A percentile compares a stretch with the other conserved stretches of the same genome.
Evolutionary conservation across 2,329 filamentous ascomycete genomes (phyloP).

Genomic region (Colletotrichum eleusines): DNA sequence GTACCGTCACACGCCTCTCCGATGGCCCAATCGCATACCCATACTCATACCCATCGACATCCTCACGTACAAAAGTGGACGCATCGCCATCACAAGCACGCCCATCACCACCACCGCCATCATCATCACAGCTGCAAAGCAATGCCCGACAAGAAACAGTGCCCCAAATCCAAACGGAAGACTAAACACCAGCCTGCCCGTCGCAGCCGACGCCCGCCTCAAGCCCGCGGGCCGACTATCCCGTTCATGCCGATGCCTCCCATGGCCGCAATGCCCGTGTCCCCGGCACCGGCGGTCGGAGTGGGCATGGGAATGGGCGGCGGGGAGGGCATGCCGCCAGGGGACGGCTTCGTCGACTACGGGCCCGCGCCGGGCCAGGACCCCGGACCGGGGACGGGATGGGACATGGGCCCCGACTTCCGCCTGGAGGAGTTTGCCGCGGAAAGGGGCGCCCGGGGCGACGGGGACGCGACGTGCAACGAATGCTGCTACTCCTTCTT

Average conservation of each 20-base stretch:
- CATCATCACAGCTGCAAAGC: neutral
- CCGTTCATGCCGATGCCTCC: conserved; percentile 30
- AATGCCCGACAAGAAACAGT: neutral
- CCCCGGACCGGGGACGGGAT: conserved; percentile 26
- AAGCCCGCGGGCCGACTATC: neutral
- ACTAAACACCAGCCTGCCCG: neutral
- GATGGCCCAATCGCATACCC: neutral
- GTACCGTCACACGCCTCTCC: neutral
- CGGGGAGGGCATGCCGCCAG: conserved; percentile 6
- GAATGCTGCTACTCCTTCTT: conserved; percentile 25
- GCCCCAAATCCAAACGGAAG: neutral
- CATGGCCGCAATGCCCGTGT: conserved; percentile 24
- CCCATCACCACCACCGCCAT: neutral
- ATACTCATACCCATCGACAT: neutral
- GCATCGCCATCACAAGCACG: conserved; percentile 17
- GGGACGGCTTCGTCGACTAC: conserved; percentile 37
- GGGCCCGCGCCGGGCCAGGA: conserved; percentile 29
- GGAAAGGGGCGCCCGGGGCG: conserved; percentile 1
- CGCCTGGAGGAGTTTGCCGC: conserved; percentile 12
- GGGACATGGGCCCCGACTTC: conserved; percentile 18
- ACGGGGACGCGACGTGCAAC: conserved; percentile 16
- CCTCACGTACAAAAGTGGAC: conserved; percentile 20
- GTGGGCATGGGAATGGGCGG: conserved; percentile 1
- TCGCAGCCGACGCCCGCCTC: neutral
- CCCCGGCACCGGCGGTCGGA: conserved; percentile 18